A percentile compares a stretch with the other conserved stretches of the same genome.
Evolutionary conservation across 1,284 basidiomycete genomes (phyloP).

Genomic region (Vanrija sp.): DNA sequence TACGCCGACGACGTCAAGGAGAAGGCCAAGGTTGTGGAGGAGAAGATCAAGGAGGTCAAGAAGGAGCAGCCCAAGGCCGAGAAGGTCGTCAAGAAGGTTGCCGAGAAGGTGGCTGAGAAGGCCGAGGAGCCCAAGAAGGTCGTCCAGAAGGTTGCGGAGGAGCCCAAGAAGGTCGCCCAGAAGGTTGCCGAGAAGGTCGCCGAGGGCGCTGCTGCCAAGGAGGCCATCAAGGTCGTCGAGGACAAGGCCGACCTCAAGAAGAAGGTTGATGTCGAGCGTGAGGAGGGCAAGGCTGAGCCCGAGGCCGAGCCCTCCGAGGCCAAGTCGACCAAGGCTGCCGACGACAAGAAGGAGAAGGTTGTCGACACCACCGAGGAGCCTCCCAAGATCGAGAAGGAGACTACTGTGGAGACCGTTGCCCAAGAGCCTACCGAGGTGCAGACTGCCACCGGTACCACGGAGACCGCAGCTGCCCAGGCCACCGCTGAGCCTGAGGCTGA

Average conservation of each 20-base stretch:
- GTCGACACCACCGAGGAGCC: not conserved
- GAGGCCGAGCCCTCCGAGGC: not conserved
- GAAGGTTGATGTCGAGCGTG: not conserved
- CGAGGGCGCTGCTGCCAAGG: conserved; percentile 1
- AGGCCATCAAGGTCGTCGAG: not conserved
- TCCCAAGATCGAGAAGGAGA: not conserved
- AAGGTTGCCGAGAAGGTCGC: not conserved
- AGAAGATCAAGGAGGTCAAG: conserved; percentile 3
- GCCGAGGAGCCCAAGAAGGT: conserved; percentile 3
- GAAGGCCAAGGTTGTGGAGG: not conserved
- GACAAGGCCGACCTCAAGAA: not conserved
- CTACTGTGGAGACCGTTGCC: not conserved
- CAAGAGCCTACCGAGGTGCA: not conserved
- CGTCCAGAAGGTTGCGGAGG: not conserved
- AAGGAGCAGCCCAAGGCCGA: conserved; percentile 2
- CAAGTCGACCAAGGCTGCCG: not conserved
- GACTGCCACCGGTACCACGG: not conserved
- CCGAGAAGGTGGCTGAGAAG: conserved; percentile 9
- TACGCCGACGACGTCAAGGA: not conserved
- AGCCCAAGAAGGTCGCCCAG: not conserved
- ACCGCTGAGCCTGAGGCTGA: not conserved
- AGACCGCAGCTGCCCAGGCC: not conserved
- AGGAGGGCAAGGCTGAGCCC: not conserved
- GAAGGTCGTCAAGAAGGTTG: conserved; percentile 12
- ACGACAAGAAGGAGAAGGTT: not conserved